Conservation (phyloP, 2,329 filamentous ascomycete genomes). For the Colletotrichum sidae region DNA sequence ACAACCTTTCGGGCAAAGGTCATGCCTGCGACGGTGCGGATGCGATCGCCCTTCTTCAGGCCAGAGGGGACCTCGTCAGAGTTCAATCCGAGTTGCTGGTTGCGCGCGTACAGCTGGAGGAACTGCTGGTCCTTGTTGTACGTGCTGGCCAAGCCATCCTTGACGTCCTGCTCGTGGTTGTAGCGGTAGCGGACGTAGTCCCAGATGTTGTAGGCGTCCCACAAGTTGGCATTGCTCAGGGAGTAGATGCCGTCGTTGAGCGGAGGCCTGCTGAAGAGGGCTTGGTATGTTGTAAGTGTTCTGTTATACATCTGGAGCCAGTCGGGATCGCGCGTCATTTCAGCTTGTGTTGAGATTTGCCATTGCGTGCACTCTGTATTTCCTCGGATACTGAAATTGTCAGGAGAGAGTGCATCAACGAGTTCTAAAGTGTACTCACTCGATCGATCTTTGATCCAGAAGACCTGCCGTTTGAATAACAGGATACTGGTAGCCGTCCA, state of each 20-base stretch:
- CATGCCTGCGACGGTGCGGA: constrained; percentile 64
- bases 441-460: constrained; percentile 57
- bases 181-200: constrained; percentile 67
- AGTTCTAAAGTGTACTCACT: constrained; percentile 50
- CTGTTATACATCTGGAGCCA: constrained; percentile 43
- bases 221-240: constrained; percentile 51
- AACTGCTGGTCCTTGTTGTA: constrained; percentile 55
- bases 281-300: constrained; percentile 55
- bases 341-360: constrained; percentile 44
- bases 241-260: constrained; percentile 52
- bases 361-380: constrained; percentile 53
- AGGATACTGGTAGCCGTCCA: constrained; percentile 86
- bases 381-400: constrained; percentile 50
- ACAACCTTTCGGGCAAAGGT: constrained; percentile 61
- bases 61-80: constrained; percentile 71
- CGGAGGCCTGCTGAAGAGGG: constrained; percentile 51
- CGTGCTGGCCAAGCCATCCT: constrained; percentile 49
- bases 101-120: constrained; percentile 73
- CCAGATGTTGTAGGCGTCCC: constrained; percentile 65
- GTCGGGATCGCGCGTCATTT: constrained; percentile 41
- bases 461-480: constrained; percentile 67
- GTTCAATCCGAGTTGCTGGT: constrained; percentile 70
- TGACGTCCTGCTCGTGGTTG: constrained; percentile 60
- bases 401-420: background rate
- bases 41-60: constrained; percentile 48